A percentile compares a stretch with the other conserved stretches of the same genome.
Evolutionary conservation across 2,329 filamentous ascomycete genomes (phyloP).

Genomic region (Arthrocladium fulminans): DNA sequence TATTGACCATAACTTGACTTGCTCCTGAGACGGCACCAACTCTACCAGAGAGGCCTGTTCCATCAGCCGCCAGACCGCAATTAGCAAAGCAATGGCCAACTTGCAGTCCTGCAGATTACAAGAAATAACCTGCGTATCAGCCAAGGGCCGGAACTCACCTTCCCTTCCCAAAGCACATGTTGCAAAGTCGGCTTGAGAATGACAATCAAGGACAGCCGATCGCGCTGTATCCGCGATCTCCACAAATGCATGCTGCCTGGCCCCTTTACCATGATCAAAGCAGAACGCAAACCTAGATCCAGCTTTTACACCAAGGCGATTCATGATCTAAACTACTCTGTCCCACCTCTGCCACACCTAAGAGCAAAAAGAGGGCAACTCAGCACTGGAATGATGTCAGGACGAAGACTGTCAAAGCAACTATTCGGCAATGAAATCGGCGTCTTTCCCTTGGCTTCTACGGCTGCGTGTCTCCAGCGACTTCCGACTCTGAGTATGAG

Average conservation of each 20-base stretch:
- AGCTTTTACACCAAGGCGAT: not conserved
- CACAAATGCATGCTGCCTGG: not conserved
- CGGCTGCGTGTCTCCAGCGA: not conserved
- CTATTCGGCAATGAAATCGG: not conserved
- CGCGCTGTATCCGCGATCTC: not conserved
- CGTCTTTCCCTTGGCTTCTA: not conserved
- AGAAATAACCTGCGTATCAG: not conserved
- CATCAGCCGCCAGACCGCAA: not conserved
- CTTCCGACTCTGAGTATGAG: not conserved
- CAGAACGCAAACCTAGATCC: no score
- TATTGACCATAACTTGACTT: no score
- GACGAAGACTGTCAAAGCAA: no score
- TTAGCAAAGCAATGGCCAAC: not conserved
- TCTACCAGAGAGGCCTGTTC: not conserved
- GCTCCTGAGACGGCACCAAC: not conserved
- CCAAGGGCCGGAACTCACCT: not conserved
- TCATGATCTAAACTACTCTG: not conserved
- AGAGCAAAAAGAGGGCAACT: not conserved
- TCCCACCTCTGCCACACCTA: not conserved
- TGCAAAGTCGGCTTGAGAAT: not conserved
- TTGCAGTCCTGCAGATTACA: not conserved
- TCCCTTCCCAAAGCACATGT: not conserved
- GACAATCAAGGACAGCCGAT: not conserved
- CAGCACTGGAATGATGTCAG: not conserved
- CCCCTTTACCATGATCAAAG: no score